Evolutionary conservation across 2,329 filamentous ascomycete species (phyloP).

Genomic region (Xylariales sp.): DNA sequence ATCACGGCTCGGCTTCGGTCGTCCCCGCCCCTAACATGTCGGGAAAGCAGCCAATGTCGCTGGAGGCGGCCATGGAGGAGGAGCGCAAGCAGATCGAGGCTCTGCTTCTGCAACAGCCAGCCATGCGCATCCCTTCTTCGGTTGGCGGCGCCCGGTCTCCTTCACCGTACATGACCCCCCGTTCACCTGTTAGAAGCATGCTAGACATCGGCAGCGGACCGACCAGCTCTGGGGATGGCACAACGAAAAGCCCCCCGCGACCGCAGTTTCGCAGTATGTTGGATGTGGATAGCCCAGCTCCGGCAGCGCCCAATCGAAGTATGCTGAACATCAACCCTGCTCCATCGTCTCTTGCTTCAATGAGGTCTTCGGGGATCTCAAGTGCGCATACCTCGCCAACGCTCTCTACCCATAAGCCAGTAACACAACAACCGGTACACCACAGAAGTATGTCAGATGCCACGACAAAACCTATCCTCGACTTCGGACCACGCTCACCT

Average conservation of each 20-base stretch:
- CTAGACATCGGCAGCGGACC: conserved; percentile 51
- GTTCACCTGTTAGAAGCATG: conserved; percentile 67
- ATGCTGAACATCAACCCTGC: conserved; percentile 47
- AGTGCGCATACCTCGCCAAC: conserved; percentile 45
- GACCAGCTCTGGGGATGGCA: conserved; percentile 16
- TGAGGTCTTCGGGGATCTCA: conserved; percentile 21
- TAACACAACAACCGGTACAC: conserved; percentile 26
- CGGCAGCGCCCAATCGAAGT: conserved; percentile 39
- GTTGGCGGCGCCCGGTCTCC: conserved; percentile 34
- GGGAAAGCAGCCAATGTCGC: conserved; percentile 22
- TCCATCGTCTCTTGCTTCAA: conserved; percentile 12
- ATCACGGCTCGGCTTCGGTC: too few species aligned
- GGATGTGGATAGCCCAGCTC: conserved; percentile 43
- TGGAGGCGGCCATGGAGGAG: conserved; percentile 28
- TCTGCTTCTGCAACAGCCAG: conserved; percentile 20
- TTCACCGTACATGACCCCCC: conserved; percentile 53
- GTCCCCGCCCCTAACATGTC: conserved; percentile 19
- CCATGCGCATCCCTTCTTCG: conserved; percentile 14
- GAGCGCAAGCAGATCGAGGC: conserved; percentile 27
- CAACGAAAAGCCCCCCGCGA: conserved; percentile 35
- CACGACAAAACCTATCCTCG: conserved; percentile 36
- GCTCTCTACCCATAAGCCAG: conserved; percentile 30
- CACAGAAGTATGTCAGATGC: conserved; percentile 55
- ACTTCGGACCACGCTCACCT: conserved; percentile 41
- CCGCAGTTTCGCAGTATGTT: conserved; percentile 63